A percentile compares a stretch with the other conserved stretches of the same genome.
These are phyloP conservation scores for Suillus sp. DNA, from an alignment of 768 basidiomycete genomes.

Conservation along the genomic window DNA sequence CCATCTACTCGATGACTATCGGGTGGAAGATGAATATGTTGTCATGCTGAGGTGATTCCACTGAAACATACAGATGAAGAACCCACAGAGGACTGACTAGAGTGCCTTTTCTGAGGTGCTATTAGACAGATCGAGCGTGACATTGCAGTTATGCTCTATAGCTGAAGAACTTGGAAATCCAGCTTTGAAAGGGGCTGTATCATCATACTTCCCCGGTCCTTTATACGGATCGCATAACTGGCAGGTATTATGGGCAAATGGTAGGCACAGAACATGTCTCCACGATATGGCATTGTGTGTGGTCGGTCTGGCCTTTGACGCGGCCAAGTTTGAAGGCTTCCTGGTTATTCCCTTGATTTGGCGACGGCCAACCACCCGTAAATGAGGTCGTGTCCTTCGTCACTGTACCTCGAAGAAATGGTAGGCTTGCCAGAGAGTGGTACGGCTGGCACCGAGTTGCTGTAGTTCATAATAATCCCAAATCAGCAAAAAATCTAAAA, in stretches of 20 bases:
- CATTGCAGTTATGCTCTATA: no score
- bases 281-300: not conserved
- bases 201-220: not conserved
- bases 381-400: not conserved
- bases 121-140: not conserved
- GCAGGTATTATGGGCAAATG: not conserved
- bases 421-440: not conserved
- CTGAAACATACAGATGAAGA: constrained; percentile 1
- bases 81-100: not conserved
- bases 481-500: not conserved
- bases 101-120: not conserved
- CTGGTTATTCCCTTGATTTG: not conserved
- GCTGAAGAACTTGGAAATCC: not conserved
- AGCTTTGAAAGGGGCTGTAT: not conserved
- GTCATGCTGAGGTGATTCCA: no score
- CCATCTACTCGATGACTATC: not conserved
- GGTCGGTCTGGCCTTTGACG: not conserved
- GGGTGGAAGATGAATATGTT: not conserved
- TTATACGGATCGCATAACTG: not conserved
- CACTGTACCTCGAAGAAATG: not conserved
- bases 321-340: not conserved
- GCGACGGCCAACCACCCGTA: not conserved
- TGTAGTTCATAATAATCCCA: not conserved
- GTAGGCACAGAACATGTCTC: not conserved
- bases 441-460: not conserved